Percentiles rank a stretch among this genome's conserved stretches.
Evolutionary conservation across 2,329 filamentous ascomycete genomes (phyloP).

Genomic region (Fusarium sp.): DNA sequence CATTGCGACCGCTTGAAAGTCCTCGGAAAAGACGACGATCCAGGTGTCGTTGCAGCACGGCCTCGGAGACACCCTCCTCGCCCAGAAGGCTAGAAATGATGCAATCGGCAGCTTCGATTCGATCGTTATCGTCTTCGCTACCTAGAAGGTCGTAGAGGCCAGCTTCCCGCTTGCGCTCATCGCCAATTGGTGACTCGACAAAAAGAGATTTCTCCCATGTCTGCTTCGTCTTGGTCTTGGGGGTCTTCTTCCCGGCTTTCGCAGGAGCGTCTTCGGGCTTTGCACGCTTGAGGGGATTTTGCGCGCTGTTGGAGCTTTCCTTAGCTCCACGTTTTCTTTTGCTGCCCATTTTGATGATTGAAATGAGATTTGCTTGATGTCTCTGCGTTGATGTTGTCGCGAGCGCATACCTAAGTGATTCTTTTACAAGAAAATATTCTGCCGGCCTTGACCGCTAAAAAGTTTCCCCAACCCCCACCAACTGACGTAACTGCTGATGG

Average conservation of each 20-base stretch:
- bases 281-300: conserved; percentile 51
- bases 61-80: conserved; percentile 63
- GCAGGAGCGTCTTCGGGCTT: conserved; percentile 49
- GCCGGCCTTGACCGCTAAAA: conserved; percentile 42
- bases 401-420: conserved; percentile 16
- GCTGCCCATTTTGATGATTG: conserved; percentile 48
- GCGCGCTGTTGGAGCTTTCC: conserved; percentile 46
- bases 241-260: conserved; percentile 27
- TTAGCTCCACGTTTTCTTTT: conserved; percentile 56
- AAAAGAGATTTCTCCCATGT: conserved; percentile 60
- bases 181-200: conserved; percentile 63
- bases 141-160: conserved; percentile 72
- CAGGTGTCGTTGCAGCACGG: conserved; percentile 69
- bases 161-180: conserved; percentile 70
- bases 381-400: not conserved
- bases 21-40: conserved; percentile 83
- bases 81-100: conserved; percentile 68
- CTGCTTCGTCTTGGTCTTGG: conserved; percentile 46
- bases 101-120: conserved; percentile 70
- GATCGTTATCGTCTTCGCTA: conserved; percentile 68
- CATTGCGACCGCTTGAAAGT: conserved; percentile 89
- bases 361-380: conserved; percentile 16
- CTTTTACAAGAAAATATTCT: conserved; percentile 42
- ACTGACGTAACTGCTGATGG: conserved; percentile 5
- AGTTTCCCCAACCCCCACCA: conserved; percentile 39